A percentile compares a stretch with the other conserved stretches of the same genome.
phyloP scores from a whole-genome alignment of 371 early-diverging fungal species.

The Fennellomyces sp. region DNA sequence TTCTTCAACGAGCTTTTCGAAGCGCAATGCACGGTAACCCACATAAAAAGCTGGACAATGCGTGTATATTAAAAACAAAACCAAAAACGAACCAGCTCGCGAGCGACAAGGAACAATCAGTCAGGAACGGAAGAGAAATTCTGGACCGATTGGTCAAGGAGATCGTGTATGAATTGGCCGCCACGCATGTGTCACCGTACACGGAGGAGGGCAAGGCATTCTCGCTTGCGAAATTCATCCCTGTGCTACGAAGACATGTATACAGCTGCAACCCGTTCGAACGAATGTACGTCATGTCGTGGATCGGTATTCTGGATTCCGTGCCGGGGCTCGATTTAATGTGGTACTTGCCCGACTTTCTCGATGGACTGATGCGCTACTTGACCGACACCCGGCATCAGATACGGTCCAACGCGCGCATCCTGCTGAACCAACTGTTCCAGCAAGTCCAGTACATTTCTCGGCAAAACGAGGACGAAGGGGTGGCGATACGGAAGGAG shows the following conservation, averaged over 20 bases:
- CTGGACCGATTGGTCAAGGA: constrained; percentile 91
- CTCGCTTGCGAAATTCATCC: constrained; percentile 86
- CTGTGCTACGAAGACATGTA: constrained; percentile 83
- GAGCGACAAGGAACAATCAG: constrained; percentile 81
- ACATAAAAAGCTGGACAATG: background rate
- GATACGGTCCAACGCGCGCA: constrained; percentile 75
- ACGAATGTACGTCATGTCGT: constrained; percentile 88
- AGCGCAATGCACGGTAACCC: constrained; percentile 78
- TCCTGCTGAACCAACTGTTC: constrained; percentile 72
- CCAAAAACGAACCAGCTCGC: constrained; percentile 52
- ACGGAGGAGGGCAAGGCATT: constrained; percentile 55
- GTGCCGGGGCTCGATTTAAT: constrained; percentile 91
- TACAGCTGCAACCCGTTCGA: constrained; percentile 82
- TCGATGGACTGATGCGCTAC: constrained; percentile 84
- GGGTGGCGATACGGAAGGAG: background rate
- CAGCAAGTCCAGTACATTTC: constrained; percentile 77
- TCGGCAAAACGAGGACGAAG: constrained; percentile 14
- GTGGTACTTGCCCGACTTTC: constrained; percentile 81
- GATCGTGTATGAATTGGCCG: constrained; percentile 85
- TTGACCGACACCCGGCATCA: constrained; percentile 85
- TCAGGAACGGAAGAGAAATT: constrained; percentile 87
- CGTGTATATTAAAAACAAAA: background rate
- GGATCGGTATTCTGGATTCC: constrained; percentile 86
- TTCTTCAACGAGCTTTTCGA: constrained; percentile 95
- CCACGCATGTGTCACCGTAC: constrained; percentile 54